Evolutionary conservation across 2,329 filamentous ascomycete genomes (phyloP).

Genomic region (Trichoderma sp.): DNA sequence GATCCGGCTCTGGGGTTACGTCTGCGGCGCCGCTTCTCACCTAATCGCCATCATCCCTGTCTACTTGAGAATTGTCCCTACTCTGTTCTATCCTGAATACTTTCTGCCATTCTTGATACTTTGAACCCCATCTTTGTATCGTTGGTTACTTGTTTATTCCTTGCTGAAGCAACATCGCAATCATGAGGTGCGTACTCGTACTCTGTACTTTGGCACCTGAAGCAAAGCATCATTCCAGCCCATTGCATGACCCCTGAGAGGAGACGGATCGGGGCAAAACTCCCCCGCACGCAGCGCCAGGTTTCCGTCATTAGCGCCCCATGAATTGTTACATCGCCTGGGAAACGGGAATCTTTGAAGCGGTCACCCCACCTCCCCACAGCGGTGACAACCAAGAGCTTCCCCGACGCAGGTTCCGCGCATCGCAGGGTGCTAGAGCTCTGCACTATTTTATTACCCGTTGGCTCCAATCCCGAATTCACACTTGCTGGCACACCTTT

Average conservation of each 20-base stretch:
- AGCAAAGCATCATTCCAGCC: background rate
- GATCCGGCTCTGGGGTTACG: background rate
- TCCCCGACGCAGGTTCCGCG: background rate
- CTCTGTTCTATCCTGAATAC: background rate
- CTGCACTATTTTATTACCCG: background rate
- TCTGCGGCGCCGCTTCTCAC: background rate
- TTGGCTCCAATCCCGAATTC: background rate
- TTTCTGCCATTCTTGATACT: background rate
- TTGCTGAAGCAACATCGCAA: background rate
- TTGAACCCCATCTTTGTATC: background rate
- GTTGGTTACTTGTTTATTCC: background rate
- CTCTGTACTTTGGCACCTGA: background rate
- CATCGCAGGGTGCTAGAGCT: background rate
- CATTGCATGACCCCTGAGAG: background rate
- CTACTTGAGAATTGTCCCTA: background rate
- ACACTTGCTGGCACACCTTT: background rate
- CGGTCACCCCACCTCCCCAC: constrained; percentile 10
- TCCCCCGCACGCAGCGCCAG: constrained; percentile 15
- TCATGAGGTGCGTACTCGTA: constrained; percentile 20
- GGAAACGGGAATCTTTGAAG: constrained; percentile 3
- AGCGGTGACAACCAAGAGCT: constrained; percentile 9
- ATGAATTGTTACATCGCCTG: background rate
- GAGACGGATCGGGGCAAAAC: background rate
- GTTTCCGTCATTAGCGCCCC: background rate
- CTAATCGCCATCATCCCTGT: background rate